These are phyloP conservation scores for Coemansia guatemalensis DNA, from an alignment of 192 early-diverging fungal genomes.

Conservation along the genomic window DNA sequence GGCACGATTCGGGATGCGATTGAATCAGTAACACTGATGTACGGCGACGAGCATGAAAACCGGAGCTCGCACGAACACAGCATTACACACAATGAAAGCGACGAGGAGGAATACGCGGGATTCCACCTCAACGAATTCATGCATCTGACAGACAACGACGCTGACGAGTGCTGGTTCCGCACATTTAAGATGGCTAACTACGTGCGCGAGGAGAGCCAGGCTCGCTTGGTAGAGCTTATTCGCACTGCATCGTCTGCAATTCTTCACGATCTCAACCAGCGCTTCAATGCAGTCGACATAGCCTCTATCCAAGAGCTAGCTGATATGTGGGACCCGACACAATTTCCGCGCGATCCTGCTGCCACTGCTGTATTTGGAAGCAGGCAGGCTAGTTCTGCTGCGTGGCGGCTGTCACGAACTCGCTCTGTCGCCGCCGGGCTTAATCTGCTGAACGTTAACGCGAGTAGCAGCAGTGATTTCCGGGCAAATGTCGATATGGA, in stretches of 20 bases:
- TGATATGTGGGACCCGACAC: slow-evolving; percentile 48
- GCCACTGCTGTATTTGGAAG: slow-evolving; percentile 16
- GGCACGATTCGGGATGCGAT: slow-evolving; percentile 37
- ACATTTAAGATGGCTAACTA: slow-evolving; percentile 35
- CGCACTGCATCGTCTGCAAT: slow-evolving; percentile 45
- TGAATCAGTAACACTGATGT: slow-evolving; percentile 50
- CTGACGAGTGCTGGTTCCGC: slow-evolving; percentile 28
- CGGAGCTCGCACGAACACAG: slow-evolving; percentile 10
- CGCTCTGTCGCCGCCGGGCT: neutral
- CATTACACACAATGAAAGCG: neutral
- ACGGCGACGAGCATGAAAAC: slow-evolving; percentile 35
- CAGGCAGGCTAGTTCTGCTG: slow-evolving; percentile 21
- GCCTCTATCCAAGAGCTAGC: slow-evolving; percentile 34
- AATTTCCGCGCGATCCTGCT: slow-evolving; percentile 20
- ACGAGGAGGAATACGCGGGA: slow-evolving; percentile 38
- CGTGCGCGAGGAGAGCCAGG: slow-evolving; percentile 23
- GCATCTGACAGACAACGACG: slow-evolving; percentile 35
- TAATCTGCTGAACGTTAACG: neutral
- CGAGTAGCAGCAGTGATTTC: neutral
- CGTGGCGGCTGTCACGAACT: neutral
- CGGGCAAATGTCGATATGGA: neutral
- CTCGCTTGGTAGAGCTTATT: slow-evolving; percentile 40
- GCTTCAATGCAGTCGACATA: slow-evolving; percentile 30
- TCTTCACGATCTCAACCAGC: slow-evolving; percentile 39
- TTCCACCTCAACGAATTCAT: slow-evolving; percentile 53